Evolutionary conservation across 176 grass and related monocot genomes (phyloP), one percentile per base, ranked within the genome.

Genomic region (Avena atlantica): DNA sequence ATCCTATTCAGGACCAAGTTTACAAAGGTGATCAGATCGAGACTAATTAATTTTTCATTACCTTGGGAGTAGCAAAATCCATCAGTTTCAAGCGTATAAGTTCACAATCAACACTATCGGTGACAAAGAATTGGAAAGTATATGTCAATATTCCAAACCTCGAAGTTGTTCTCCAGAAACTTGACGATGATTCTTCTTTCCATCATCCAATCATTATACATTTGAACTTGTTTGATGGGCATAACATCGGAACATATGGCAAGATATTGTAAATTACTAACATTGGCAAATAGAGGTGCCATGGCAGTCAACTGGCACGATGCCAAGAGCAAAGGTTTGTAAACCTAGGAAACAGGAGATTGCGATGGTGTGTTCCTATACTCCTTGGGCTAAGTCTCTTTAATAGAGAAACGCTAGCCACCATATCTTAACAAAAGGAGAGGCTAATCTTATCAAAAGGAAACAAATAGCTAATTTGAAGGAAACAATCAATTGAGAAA

Each of bases 251-350:
- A 27, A 64, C 23, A 64, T 64, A 71, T 12, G 37, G 19, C 69
- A 21, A 71, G 69, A 45, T 71, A 71, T 71, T 37, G 3, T 45
- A n/a, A 71, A 71, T n/a, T 71, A 71, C 4, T 12, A 70, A 71
- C 9, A n/a, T 45, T 71, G 40, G 19, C 17, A 10, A 71, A 45
- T 42, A 45, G 69, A 71, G 69, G 68, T 70, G 68, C 20, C 69
- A 47, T 42, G 20, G 19, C 45, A 47, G 69, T 72, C 69, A n/a
- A 45, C 40, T n/a, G 17, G 21, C 69, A 47, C 0, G 37, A 72
- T 47, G 3, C 10, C 69, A 72, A 20, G 8, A 42, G 59, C 21
- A 23, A 24, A 62, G 59, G 21, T 4, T 29, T 65, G 24, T 25
- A 13, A 65, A 24, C 52, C 14, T 55, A 17, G 1, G 12, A 2